Conservation (phyloP, 2,329 filamentous ascomycete genomes). For the Ophiosphaerella korrae region DNA sequence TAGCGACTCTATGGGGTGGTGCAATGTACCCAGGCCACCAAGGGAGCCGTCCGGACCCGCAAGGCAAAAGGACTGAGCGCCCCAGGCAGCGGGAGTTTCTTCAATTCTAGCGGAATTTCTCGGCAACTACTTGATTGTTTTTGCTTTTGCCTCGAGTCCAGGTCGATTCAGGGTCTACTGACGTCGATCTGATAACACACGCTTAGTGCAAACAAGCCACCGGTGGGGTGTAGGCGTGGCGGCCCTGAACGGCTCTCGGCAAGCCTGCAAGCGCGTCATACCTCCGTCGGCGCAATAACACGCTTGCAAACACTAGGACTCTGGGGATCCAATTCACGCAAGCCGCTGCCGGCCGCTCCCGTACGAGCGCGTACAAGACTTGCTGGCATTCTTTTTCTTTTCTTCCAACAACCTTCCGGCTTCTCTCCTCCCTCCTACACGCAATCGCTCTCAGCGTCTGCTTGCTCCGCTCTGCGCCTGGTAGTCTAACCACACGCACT, state of each 20-base stretch:
- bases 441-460: conserved; percentile 17
- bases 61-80: not conserved
- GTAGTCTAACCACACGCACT: conserved; percentile 34
- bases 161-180: not conserved
- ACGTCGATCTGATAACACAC: not conserved
- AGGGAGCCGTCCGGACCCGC: too few relatives aligned
- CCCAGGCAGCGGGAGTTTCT: not conserved
- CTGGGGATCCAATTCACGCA: not conserved
- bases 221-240: too few relatives aligned
- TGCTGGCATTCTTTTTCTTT: too few relatives aligned
- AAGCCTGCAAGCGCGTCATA: not conserved
- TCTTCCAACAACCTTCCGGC: not conserved
- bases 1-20: not conserved
- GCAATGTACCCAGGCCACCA: too few relatives aligned
- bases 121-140: not conserved
- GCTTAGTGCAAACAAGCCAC: not conserved
- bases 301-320: not conserved
- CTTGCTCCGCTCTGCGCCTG: conserved; percentile 34
- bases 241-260: too few relatives aligned
- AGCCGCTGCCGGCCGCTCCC: not conserved
- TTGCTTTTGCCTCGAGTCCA: not conserved
- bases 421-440: not conserved
- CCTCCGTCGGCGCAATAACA: not conserved
- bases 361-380: too few relatives aligned
- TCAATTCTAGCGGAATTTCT: not conserved